Evolutionary conservation across 2,329 filamentous ascomycete genomes (phyloP).

Genomic region (Catunica adiposa): DNA sequence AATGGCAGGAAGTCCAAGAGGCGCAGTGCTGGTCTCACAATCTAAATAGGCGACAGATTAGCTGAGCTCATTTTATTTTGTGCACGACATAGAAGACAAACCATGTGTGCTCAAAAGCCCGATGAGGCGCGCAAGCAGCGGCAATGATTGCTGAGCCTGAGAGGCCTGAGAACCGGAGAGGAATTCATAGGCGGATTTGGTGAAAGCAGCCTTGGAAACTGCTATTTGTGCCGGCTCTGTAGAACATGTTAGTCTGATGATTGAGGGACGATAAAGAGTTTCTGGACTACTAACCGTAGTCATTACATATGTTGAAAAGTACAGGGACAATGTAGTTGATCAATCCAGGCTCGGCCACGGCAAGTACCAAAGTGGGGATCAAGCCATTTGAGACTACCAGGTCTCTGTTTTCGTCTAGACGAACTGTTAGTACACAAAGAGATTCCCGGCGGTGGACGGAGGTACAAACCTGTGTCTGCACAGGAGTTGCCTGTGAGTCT

Average conservation of each 20-base stretch:
- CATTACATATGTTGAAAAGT: conserved; percentile 45
- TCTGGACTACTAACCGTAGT: conserved; percentile 36
- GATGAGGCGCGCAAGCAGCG: conserved; percentile 30
- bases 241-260: conserved; percentile 16
- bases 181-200: conserved; percentile 31
- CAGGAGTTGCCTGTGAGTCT: conserved; percentile 13
- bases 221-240: conserved; percentile 40
- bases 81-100: conserved; percentile 17
- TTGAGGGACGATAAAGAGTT: not conserved
- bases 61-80: not conserved
- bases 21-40: conserved; percentile 28
- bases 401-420: conserved; percentile 40
- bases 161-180: conserved; percentile 30
- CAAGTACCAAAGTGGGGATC: conserved; percentile 30
- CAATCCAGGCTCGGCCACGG: conserved; percentile 31
- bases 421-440: not conserved
- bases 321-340: conserved; percentile 40
- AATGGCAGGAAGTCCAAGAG: conserved; percentile 29
- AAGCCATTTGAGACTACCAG: conserved; percentile 34
- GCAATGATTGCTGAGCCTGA: conserved; percentile 26
- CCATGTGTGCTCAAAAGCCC: conserved; percentile 36
- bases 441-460: not conserved
- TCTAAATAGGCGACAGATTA: conserved; percentile 20
- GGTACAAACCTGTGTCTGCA: conserved; percentile 9
- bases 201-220: conserved; percentile 36